These are phyloP conservation scores for Onygena corvina DNA, from an alignment of 2,329 filamentous ascomycete genomes.

Conservation along the genomic window DNA sequence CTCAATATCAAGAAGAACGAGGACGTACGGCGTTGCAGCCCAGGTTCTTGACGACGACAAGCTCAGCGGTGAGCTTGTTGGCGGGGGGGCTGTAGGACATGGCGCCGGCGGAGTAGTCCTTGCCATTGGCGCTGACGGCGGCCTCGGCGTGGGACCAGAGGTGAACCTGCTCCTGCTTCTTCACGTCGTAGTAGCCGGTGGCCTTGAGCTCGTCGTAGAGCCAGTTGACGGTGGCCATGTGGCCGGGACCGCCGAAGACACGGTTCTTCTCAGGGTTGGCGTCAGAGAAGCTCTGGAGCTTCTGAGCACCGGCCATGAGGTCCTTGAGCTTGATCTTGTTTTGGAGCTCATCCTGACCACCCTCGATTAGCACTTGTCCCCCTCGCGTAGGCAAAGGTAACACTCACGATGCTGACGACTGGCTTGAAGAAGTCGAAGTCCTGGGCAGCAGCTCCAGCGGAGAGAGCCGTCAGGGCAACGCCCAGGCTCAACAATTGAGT, in stretches of 20 bases:
- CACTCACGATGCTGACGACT: not conserved
- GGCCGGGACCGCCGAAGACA: constrained; percentile 18
- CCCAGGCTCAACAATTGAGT: not conserved
- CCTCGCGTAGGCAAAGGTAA: not conserved
- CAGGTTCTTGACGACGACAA: constrained; percentile 49
- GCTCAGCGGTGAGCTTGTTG: constrained; percentile 12
- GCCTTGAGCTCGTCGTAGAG: constrained; percentile 14
- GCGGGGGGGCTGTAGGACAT: constrained; percentile 17
- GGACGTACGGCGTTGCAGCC: constrained; percentile 45
- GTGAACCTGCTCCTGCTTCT: constrained; percentile 15
- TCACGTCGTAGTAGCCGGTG: constrained; percentile 15
- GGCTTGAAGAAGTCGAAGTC: constrained; percentile 10
- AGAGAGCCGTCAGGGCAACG: not conserved
- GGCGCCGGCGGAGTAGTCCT: constrained; percentile 9
- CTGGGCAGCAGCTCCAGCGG: not conserved
- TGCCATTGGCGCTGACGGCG: constrained; percentile 12
- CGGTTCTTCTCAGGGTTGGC: constrained; percentile 17
- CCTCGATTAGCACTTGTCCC: constrained; percentile 7
- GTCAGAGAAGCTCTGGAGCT: constrained; percentile 18
- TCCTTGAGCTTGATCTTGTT: constrained; percentile 17
- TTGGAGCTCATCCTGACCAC: constrained; percentile 16
- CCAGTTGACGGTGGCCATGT: constrained; percentile 16
- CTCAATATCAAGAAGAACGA: not conserved
- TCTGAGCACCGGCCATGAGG: constrained; percentile 15
- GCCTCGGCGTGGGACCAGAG: constrained; percentile 13